Percentiles rank a stretch among this genome's conserved stretches.
Conservation (phyloP, 2,329 filamentous ascomycete species). For the Parascedosporium putredinis region DNA sequence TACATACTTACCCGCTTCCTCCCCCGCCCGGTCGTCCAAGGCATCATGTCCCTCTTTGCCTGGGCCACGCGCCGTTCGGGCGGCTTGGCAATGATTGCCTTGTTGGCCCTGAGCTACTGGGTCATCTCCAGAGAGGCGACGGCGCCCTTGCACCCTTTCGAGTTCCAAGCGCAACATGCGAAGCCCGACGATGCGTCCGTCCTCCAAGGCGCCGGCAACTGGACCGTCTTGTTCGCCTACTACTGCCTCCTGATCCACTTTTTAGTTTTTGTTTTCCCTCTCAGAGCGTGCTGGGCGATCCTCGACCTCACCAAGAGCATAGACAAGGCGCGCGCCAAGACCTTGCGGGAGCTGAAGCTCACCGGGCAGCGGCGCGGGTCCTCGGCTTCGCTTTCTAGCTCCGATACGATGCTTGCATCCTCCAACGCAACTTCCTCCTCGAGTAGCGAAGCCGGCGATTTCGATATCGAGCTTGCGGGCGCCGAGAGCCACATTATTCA, state of each 20-base stretch:
- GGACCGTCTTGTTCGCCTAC: slow-evolving; percentile 47
- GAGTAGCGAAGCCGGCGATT: slow-evolving; percentile 40
- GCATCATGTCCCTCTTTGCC: slow-evolving; percentile 39
- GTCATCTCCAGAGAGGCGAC: slow-evolving; percentile 41
- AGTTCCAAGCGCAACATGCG: slow-evolving; percentile 29
- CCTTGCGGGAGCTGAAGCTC: slow-evolving; percentile 36
- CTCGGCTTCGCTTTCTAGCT: slow-evolving; percentile 44
- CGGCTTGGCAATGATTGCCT: slow-evolving; percentile 41
- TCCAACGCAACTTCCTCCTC: slow-evolving; percentile 36
- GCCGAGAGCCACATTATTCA: slow-evolving; percentile 41
- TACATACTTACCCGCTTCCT: slow-evolving; percentile 1
- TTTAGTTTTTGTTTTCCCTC: slow-evolving; percentile 51
- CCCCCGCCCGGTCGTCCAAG: slow-evolving; percentile 9
- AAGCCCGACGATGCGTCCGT: slow-evolving; percentile 21
- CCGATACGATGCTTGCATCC: slow-evolving; percentile 36
- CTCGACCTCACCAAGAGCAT: slow-evolving; percentile 45
- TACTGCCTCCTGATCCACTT: slow-evolving; percentile 57
- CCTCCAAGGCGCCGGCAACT: slow-evolving; percentile 33
- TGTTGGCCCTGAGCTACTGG: slow-evolving; percentile 41
- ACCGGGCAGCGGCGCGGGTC: slow-evolving; percentile 39
- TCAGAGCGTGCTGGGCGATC: slow-evolving; percentile 52
- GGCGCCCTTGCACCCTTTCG: slow-evolving; percentile 31
- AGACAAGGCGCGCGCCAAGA: slow-evolving; percentile 32
- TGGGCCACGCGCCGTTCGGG: slow-evolving; percentile 45
- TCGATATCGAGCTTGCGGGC: slow-evolving; percentile 33